phyloP scores from a whole-genome alignment of 73 alveolate species.

The Urostyla sp. region DNA sequence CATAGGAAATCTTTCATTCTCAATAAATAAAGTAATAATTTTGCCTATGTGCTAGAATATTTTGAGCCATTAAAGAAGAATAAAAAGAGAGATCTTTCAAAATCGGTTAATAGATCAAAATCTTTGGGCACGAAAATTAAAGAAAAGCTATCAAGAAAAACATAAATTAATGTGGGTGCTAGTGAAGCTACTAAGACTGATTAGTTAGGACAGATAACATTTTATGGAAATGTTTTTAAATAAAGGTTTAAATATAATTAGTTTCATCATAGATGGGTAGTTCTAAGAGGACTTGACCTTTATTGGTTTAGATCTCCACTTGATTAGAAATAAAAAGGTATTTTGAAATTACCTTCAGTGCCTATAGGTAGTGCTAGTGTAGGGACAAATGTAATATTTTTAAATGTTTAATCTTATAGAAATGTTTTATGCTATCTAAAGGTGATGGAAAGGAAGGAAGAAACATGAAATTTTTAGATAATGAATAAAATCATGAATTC shows the following conservation, averaged over 20 bases:
- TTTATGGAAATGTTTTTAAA: constrained; percentile 34
- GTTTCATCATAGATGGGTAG: constrained; percentile 65
- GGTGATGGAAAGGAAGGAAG: constrained; percentile 23
- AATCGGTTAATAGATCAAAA: too few species aligned
- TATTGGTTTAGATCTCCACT: constrained; percentile 53
- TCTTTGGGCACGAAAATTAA: too few species aligned
- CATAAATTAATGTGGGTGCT: too few species aligned
- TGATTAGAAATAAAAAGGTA: constrained; percentile 36
- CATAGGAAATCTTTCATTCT: too few species aligned
- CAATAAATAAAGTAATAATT: too few species aligned
- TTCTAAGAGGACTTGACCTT: constrained; percentile 58
- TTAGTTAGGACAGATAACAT: constrained; percentile 31
- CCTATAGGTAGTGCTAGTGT: constrained; percentile 7
- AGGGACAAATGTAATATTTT: constrained; percentile 38
- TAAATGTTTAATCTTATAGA: neutral
- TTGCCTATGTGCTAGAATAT: too few species aligned
- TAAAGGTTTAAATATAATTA: constrained; percentile 17
- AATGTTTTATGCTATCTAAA: constrained; percentile 40
- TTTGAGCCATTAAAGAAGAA: too few species aligned
- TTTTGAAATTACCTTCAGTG: constrained; percentile 12
- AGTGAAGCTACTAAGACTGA: too few species aligned
- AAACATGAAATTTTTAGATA: constrained; percentile 11
- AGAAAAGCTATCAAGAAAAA: too few species aligned
- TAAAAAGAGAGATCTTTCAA: too few species aligned
- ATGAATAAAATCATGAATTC: constrained; percentile 23